A percentile compares a stretch with the other conserved stretches of the same genome.
Evolutionary conservation across 441 rosid species (phyloP).

Genomic region (Hura crepitans): DNA sequence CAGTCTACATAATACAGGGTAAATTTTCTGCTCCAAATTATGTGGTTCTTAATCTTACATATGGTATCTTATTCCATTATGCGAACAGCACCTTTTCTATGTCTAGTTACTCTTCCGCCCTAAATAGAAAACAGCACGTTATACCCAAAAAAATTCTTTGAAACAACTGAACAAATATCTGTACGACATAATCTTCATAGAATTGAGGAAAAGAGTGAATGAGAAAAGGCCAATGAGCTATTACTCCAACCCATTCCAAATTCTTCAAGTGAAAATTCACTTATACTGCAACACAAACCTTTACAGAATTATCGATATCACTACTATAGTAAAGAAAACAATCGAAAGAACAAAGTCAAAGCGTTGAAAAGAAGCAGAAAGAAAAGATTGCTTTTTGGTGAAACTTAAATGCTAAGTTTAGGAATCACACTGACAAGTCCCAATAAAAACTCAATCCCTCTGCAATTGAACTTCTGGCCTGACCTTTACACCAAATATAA

Average conservation of each 20-base stretch:
- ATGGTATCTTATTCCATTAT: neutral
- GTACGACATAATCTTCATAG: neutral
- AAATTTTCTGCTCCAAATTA: neutral
- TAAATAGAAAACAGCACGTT: neutral
- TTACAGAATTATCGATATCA: neutral
- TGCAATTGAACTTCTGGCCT: neutral
- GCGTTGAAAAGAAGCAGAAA: neutral
- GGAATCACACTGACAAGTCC: slow-evolving; percentile 16
- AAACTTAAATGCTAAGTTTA: neutral
- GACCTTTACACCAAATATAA: slow-evolving; percentile 12
- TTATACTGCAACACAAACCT: slow-evolving; percentile 1
- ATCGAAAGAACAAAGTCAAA: neutral
- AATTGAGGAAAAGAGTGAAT: neutral
- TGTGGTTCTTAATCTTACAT: neutral
- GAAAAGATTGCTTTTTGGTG: neutral
- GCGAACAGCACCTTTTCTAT: neutral
- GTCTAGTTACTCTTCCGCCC: neutral
- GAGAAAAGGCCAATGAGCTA: neutral
- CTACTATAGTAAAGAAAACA: slow-evolving; percentile 2
- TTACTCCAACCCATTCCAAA: neutral
- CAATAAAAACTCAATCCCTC: neutral
- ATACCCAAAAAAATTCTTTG: neutral
- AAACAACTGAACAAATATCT: neutral
- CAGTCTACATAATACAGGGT: neutral
- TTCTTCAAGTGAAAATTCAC: neutral